phyloP scores from a whole-genome alignment of 306 rosid species.

The Parietaria judaica region DNA sequence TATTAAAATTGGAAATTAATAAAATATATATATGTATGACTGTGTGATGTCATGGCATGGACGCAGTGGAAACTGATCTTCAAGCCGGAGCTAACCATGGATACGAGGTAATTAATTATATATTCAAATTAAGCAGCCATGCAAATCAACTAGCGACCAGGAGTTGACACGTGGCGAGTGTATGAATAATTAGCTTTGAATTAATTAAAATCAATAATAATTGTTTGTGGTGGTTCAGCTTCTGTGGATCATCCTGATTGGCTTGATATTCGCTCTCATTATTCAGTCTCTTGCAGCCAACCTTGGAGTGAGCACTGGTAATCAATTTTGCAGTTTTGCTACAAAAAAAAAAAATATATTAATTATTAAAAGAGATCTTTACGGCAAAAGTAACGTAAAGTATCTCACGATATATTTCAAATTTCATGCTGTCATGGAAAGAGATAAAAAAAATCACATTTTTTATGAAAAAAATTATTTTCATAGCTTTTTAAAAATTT shows the following conservation, averaged over 20 bases:
- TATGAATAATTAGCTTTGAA: too few species aligned
- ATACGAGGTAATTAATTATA: slow-evolving; percentile 50
- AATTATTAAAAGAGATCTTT: too few species aligned
- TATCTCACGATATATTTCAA: too few species aligned
- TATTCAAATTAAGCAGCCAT: too few species aligned
- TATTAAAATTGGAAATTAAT: neutral
- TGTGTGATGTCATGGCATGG: neutral
- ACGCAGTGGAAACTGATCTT: slow-evolving; percentile 85
- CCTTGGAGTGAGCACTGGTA: slow-evolving; percentile 80
- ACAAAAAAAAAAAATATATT: too few species aligned
- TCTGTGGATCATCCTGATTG: slow-evolving; percentile 80
- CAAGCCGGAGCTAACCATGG: slow-evolving; percentile 81
- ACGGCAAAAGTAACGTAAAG: too few species aligned
- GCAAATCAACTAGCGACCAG: too few species aligned
- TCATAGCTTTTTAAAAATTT: neutral
- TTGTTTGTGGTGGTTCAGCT: slow-evolving; percentile 34
- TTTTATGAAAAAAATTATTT: neutral
- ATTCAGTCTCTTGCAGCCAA: slow-evolving; percentile 88
- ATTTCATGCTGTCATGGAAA: too few species aligned
- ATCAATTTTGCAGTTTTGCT: neutral
- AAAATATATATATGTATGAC: too few species aligned
- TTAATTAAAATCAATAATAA: too few species aligned
- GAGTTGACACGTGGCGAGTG: neutral
- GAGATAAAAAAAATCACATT: neutral
- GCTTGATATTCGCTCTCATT: slow-evolving; percentile 69